Conservation (phyloP, 208 protist species). For the Histomonas meleagridis region DNA sequence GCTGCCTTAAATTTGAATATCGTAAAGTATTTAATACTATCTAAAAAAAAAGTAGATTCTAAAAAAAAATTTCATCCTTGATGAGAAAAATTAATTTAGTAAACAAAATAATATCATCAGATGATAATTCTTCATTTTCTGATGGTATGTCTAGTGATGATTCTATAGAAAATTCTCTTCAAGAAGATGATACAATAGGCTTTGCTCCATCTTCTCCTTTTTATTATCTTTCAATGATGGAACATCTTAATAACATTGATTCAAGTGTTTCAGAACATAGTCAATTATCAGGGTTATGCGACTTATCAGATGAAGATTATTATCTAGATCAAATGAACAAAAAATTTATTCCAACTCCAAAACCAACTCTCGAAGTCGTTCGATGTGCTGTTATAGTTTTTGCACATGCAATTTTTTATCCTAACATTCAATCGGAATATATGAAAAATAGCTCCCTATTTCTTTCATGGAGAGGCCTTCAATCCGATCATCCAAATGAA, state of each 20-base stretch:
- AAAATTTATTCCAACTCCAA: not conserved
- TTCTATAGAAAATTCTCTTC: no score
- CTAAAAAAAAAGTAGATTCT: no score
- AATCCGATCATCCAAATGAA: not conserved
- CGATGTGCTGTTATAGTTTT: not conserved
- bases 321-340: constrained; percentile 31
- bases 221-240: not conserved
- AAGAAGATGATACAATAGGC: no score
- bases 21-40: no score
- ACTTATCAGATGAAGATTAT: not conserved
- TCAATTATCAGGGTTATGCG: not conserved
- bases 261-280: not conserved
- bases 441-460: not conserved
- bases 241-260: not conserved
- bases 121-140: no score
- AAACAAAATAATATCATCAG: no score
- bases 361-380: not conserved
- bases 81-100: no score
- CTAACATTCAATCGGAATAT: not conserved
- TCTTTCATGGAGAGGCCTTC: constrained; percentile 22
- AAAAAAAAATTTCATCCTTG: no score
- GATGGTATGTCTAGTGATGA: no score
- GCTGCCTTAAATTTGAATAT: no score
- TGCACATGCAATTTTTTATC: not conserved
- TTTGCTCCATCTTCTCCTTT: no score